Evolutionary conservation across 2,329 filamentous ascomycete genomes (phyloP), one percentile per base, ranked within the genome.

Genomic region (Talaromyces funiculosus): DNA sequence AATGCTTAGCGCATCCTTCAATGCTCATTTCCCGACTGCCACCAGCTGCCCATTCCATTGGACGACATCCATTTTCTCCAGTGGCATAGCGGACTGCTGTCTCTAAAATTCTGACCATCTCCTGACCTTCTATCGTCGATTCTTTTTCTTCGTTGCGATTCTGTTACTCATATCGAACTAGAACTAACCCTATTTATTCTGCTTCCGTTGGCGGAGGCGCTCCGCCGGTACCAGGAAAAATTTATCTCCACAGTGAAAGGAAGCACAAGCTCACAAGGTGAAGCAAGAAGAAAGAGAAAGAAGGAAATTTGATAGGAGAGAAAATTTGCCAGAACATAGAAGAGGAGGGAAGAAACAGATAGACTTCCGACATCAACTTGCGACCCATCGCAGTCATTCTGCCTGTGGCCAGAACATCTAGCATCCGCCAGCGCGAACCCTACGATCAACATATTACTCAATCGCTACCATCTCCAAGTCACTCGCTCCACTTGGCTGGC

Each of bases 161-260:
- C 35, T 42, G 18, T 55, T 40, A 55, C 35, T 55, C 20, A 26
- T 26, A 22, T 29, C 24, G 9, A 40, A 24, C 18, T 54, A 54
- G 18, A 38, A 40, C 53, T 55, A 55, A 42, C 53, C 53, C 53
- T 57, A 57, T 57, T 51, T 57, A 57, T 57, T 51, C n/a, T 51
- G 6, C 35, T 51, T 51, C 47, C 54, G 43, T 33, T 56, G 54
- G 54, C 42, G 40, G 54, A 33, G 40, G 18, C 33, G 54, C 40
- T 57, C 54, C 54, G 54, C 54, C 54, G 54, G 54, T 57, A 29
- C 54, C 54, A 47, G 5, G 29, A 20, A 57, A 57, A 57, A 57
- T 22, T 51, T 35, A 47, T 47, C 29, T 37, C 29, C 54, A 47
- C 54, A 47, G 29, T 22, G 26, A 45, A 35, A 10, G 22, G 20